Evolutionary conservation across 257 asterid genomes (phyloP), one percentile per base, ranked within the genome.

Genomic region (Capsicum rhomboideum): DNA sequence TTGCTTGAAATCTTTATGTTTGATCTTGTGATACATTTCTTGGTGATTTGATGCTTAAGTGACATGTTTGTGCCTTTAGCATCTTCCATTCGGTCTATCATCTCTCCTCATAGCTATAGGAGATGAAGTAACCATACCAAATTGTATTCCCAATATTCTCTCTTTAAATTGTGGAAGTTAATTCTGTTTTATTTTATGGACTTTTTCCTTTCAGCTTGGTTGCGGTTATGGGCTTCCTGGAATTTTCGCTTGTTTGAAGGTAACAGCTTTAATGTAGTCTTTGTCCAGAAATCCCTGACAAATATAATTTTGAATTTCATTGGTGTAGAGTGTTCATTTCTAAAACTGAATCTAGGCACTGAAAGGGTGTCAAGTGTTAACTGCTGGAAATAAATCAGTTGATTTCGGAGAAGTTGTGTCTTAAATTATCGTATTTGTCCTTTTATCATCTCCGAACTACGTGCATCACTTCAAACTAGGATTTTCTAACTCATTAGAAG

Each of bases 191-290:
- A 10, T 21, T 31, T 29, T n/a, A 4, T 72, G 18, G 55, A 46
- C 72, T 28, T 66, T 50, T 83, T 55, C 17, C 82, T 77, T 85
- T 46, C 86, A 87, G 90, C 88, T 87, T 83, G 78, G 84, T 79
- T 85, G 88, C 88, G 77, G 83, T 58, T 80, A 79, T 63, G 90
- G 90, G 85, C 87, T 83, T 20, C 86, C 88, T 13, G 90, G 90
- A 34, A 87, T 87, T 56, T 85, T 85, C 20, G 86, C 90, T 79
- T 85, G 88, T 71, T 86, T 87, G 64, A 87, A 87, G 90, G 90
- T 87, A 85, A 84, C 61, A 11, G 2, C 63, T 26, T 77, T 77
- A 50, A 28, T 26, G 61, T 50, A 77, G 64, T 77, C n/a, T 77
- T 12, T 77, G 17, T 75, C 26, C 63, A 50, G 82, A 77, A 77